Evolutionary conservation across 2,329 filamentous ascomycete genomes (phyloP).

Genomic region (Sporothrix phasma): DNA sequence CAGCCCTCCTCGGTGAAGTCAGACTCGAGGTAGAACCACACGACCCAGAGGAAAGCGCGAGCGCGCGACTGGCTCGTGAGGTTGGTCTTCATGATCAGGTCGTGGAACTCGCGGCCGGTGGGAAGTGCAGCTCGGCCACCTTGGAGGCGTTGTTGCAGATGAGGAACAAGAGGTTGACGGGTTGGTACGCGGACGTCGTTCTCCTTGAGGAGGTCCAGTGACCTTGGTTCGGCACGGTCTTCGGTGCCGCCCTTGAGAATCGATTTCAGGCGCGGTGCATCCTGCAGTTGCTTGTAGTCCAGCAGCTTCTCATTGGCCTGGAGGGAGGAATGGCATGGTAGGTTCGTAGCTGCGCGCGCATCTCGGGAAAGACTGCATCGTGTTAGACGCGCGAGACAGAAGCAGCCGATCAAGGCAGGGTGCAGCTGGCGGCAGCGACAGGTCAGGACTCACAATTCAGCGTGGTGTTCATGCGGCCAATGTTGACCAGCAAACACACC

Average conservation of each 20-base stretch:
- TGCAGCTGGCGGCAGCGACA: conserved; percentile 21
- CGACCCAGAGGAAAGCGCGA: conserved; percentile 86
- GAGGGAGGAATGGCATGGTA: conserved; percentile 94
- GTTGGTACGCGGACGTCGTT: conserved; percentile 66
- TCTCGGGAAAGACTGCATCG: conserved; percentile 83
- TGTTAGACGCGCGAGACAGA: conserved; percentile 16
- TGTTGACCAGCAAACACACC: conserved; percentile 95
- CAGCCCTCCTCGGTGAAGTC: conserved; percentile 86
- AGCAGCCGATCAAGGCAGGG: too few relatives aligned
- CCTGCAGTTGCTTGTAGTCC: conserved; percentile 95
- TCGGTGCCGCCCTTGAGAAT: conserved; percentile 96
- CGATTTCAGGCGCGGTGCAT: conserved; percentile 89
- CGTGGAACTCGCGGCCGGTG: conserved; percentile 80
- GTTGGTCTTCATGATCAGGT: conserved; percentile 84
- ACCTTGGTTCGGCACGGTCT: conserved; percentile 72
- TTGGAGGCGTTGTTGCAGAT: conserved; percentile 83
- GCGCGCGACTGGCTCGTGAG: conserved; percentile 76
- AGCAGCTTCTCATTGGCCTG: conserved; percentile 92
- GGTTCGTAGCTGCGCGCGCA: conserved; percentile 93
- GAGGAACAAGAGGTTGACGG: conserved; percentile 97
- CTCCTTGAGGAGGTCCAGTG: conserved; percentile 71
- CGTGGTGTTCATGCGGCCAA: conserved; percentile 97
- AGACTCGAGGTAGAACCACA: conserved; percentile 98
- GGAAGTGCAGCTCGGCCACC: conserved; percentile 88
- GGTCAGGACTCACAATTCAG: conserved; percentile 65